Evolutionary conservation across 768 basidiomycete genomes (phyloP).

Genomic region (Chalciporus piperatus): DNA sequence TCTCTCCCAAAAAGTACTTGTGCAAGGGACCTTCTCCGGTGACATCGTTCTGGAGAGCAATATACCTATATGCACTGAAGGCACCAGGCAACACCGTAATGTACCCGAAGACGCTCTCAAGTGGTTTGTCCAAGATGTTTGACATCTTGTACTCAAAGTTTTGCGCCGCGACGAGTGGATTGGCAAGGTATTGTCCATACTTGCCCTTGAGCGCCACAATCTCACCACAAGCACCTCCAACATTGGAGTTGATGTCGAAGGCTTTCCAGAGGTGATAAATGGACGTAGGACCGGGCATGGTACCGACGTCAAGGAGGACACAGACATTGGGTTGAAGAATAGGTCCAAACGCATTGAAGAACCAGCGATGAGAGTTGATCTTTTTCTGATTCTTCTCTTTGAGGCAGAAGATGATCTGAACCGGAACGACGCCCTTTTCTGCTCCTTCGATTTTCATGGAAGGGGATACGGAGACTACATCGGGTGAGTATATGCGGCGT

Average conservation of each 20-base stretch:
- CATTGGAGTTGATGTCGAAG: slow-evolving; percentile 88
- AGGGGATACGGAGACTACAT: slow-evolving; percentile 73
- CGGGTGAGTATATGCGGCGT: slow-evolving; percentile 6
- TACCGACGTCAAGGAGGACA: slow-evolving; percentile 85
- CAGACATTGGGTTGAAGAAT: slow-evolving; percentile 90
- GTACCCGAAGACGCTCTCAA: slow-evolving; percentile 89
- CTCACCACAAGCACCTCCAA: slow-evolving; percentile 94
- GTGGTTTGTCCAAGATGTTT: slow-evolving; percentile 89
- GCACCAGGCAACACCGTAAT: slow-evolving; percentile 93
- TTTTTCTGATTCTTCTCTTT: slow-evolving; percentile 96
- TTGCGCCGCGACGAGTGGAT: slow-evolving; percentile 87
- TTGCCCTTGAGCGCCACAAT: slow-evolving; percentile 90
- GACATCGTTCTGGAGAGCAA: slow-evolving; percentile 84
- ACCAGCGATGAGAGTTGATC: slow-evolving; percentile 94
- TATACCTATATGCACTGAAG: slow-evolving; percentile 89
- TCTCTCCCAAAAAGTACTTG: slow-evolving; percentile 97
- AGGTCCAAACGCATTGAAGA: slow-evolving; percentile 87
- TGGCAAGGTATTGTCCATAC: slow-evolving; percentile 73
- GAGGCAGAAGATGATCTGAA: slow-evolving; percentile 90
- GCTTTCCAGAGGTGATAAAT: slow-evolving; percentile 96
- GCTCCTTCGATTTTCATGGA: slow-evolving; percentile 78
- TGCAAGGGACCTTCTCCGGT: slow-evolving; percentile 85
- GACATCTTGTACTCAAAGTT: slow-evolving; percentile 96
- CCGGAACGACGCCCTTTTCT: slow-evolving; percentile 79
- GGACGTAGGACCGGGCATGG: slow-evolving; percentile 80